Conservation (phyloP, 2,329 filamentous ascomycete species). For the Beauveria rudraprayagi region DNA sequence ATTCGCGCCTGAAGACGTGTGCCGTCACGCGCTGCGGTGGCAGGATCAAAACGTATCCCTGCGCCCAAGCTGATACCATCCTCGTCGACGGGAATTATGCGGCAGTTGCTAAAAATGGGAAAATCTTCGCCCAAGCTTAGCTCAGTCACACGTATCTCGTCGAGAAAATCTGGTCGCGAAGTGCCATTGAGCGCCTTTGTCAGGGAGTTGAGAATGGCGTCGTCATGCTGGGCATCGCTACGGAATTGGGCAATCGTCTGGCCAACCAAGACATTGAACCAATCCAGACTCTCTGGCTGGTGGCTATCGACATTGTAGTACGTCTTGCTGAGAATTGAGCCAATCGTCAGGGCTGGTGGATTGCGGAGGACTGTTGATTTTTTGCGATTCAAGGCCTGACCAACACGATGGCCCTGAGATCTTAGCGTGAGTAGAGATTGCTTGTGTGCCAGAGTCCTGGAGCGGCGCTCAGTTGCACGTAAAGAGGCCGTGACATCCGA, state of each 20-base stretch:
- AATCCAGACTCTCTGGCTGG: constrained; percentile 92
- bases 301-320: constrained; percentile 96
- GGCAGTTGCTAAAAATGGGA: constrained; percentile 96
- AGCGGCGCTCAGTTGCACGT: constrained; percentile 65
- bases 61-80: constrained; percentile 54
- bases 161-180: constrained; percentile 80
- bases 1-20: constrained; percentile 84
- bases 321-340: constrained; percentile 88
- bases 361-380: constrained; percentile 66
- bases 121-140: constrained; percentile 94
- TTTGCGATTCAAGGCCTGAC: constrained; percentile 48
- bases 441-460: constrained; percentile 67
- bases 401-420: constrained; percentile 32
- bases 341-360: constrained; percentile 73
- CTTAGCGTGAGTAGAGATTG: constrained; percentile 61
- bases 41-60: constrained; percentile 43
- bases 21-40: constrained; percentile 50
- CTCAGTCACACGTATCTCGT: constrained; percentile 89
- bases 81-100: constrained; percentile 85
- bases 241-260: constrained; percentile 95
- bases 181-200: constrained; percentile 82
- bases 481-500: constrained; percentile 71
- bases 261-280: constrained; percentile 96
- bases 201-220: constrained; percentile 78
- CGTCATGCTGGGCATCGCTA: constrained; percentile 84